A percentile compares a stretch with the other conserved stretches of the same genome.
Conservation (phyloP, 2,329 filamentous ascomycete species). For the Aspergillus sp. region DNA sequence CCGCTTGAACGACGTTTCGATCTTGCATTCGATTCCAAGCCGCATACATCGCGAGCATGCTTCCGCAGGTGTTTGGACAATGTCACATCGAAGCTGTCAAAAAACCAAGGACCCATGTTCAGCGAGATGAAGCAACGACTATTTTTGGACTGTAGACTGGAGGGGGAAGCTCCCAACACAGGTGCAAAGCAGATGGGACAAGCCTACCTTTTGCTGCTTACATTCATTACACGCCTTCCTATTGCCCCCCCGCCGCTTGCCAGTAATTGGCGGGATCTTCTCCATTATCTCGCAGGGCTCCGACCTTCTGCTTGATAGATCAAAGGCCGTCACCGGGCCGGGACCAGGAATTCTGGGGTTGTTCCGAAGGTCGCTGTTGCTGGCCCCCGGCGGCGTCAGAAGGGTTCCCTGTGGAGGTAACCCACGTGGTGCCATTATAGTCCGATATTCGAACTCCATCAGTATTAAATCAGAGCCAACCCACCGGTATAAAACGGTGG, state of each 20-base stretch:
- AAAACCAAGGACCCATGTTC: slow-evolving; percentile 6
- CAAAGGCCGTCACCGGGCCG: slow-evolving; percentile 24
- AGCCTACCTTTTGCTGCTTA: slow-evolving; percentile 63
- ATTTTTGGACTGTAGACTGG: neutral
- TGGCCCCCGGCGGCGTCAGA: slow-evolving; percentile 21
- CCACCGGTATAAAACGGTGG: slow-evolving; percentile 25
- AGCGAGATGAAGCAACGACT: slow-evolving; percentile 8
- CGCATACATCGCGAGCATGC: slow-evolving; percentile 58
- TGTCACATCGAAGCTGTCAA: slow-evolving; percentile 59
- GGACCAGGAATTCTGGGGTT: slow-evolving; percentile 26
- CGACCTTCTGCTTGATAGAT: slow-evolving; percentile 26
- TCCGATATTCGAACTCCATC: slow-evolving; percentile 33
- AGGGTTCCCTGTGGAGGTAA: slow-evolving; percentile 18
- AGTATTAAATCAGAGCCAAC: slow-evolving; percentile 20
- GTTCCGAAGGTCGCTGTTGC: slow-evolving; percentile 31
- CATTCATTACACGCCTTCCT: slow-evolving; percentile 62
- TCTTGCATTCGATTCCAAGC: slow-evolving; percentile 58
- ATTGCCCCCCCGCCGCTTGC: slow-evolving; percentile 36
- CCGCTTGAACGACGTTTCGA: slow-evolving; percentile 63
- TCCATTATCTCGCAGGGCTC: slow-evolving; percentile 32
- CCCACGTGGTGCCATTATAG: slow-evolving; percentile 30
- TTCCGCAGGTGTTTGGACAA: slow-evolving; percentile 58
- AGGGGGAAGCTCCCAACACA: slow-evolving; percentile 2
- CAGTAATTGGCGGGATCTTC: slow-evolving; percentile 44
- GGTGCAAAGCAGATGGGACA: slow-evolving; percentile 1